Evolutionary conservation across 2,329 filamentous ascomycete species (phyloP).

Genomic region (Aspergillus hiratsukae): DNA sequence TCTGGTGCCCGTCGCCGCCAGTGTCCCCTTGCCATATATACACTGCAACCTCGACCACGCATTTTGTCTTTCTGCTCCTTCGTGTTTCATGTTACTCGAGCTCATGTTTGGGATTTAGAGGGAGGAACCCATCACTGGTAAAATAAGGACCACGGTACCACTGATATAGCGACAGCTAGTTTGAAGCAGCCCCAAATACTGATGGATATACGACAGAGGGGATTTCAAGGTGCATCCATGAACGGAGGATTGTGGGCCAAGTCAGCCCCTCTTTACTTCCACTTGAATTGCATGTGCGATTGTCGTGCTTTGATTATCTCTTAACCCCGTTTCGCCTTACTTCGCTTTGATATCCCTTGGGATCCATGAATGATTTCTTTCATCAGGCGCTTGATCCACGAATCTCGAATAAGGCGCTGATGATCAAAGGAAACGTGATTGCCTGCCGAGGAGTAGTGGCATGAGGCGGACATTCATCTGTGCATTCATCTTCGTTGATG

Average conservation of each 20-base stretch:
- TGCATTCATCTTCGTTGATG: constrained; percentile 4
- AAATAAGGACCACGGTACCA: constrained; percentile 21
- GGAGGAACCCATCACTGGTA: constrained; percentile 34
- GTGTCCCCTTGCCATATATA: neutral
- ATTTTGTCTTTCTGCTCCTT: constrained; percentile 7
- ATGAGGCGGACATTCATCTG: neutral
- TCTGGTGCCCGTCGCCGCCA: neutral
- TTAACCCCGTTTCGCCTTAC: neutral
- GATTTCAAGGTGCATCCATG: neutral
- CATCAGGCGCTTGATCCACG: neutral
- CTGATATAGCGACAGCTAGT: constrained; percentile 1
- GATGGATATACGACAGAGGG: neutral
- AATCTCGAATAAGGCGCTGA: neutral
- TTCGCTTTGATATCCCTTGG: neutral
- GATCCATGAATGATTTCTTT: neutral
- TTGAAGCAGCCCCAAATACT: neutral
- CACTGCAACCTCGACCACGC: constrained; percentile 1
- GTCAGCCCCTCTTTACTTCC: neutral
- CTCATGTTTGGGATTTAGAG: constrained; percentile 28
- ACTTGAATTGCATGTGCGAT: neutral
- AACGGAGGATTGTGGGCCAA: neutral
- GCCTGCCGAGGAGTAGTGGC: neutral
- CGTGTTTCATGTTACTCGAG: constrained; percentile 5
- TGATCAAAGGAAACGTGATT: neutral
- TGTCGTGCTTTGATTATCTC: neutral